phyloP scores from a whole-genome alignment of 1,284 basidiomycete genomes.

The Meira nashicola region DNA sequence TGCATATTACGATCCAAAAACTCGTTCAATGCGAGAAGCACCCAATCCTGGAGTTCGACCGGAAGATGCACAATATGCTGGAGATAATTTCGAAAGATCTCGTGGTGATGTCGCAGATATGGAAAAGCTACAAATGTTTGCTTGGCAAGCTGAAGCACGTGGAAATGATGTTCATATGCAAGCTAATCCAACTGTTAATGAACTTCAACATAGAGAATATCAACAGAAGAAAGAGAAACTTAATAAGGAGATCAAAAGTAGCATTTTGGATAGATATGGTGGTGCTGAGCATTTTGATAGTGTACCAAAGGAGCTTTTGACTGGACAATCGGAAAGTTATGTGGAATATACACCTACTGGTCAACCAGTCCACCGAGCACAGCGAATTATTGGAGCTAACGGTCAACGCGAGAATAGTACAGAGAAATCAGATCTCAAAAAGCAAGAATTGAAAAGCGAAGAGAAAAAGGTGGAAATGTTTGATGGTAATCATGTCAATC shows the following conservation, averaged over 20 bases:
- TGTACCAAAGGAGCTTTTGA: slow-evolving; percentile 78
- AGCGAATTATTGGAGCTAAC: background rate
- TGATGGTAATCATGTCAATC: slow-evolving; percentile 83
- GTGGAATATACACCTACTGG: slow-evolving; percentile 94
- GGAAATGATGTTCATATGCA: slow-evolving; percentile 94
- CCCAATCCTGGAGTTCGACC: slow-evolving; percentile 70
- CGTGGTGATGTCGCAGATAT: slow-evolving; percentile 87
- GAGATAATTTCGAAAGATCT: slow-evolving; percentile 88
- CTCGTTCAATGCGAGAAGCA: slow-evolving; percentile 97
- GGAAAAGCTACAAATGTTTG: slow-evolving; percentile 87
- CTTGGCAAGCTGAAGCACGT: slow-evolving; percentile 88
- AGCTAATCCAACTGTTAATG: slow-evolving; percentile 87
- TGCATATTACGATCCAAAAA: slow-evolving; percentile 99
- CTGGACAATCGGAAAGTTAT: slow-evolving; percentile 93
- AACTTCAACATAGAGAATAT: slow-evolving; percentile 84
- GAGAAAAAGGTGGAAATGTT: slow-evolving; percentile 58
- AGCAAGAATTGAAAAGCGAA: background rate
- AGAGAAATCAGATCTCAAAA: background rate
- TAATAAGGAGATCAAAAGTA: slow-evolving; percentile 73
- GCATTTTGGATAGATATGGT: slow-evolving; percentile 67
- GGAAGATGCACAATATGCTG: slow-evolving; percentile 86
- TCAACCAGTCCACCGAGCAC: slow-evolving; percentile 75
- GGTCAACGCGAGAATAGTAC: background rate
- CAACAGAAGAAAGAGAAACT: slow-evolving; percentile 84
- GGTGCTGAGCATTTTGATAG: slow-evolving; percentile 87